Percentiles rank a stretch among this genome's conserved stretches.
Conservation (phyloP, 2,329 filamentous ascomycete species). For the Diplocarpon rosae region DNA sequence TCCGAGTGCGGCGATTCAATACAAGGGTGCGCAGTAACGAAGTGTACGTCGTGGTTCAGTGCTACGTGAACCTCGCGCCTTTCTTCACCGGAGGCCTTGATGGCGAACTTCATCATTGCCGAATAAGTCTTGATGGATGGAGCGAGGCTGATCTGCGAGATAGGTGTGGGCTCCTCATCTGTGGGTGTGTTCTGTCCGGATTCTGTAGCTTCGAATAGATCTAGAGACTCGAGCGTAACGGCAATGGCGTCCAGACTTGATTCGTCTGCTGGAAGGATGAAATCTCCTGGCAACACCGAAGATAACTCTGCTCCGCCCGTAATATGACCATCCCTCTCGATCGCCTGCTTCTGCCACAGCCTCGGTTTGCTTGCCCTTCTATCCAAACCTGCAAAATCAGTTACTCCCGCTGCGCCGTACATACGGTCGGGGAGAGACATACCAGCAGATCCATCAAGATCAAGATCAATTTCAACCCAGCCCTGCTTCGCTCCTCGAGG, state of each 20-base stretch:
- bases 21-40: conserved; percentile 57
- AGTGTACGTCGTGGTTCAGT: conserved; percentile 48
- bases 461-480: conserved; percentile 48
- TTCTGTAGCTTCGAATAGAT: conserved; percentile 35
- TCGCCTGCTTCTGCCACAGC: conserved; percentile 47
- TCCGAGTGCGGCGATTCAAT: conserved; percentile 45
- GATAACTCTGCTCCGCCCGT: conserved; percentile 45
- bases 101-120: conserved; percentile 24
- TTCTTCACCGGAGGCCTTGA: conserved; percentile 14
- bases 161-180: conserved; percentile 25
- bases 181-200: conserved; percentile 29
- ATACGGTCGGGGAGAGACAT: not conserved
- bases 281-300: conserved; percentile 48
- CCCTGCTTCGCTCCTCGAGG: conserved; percentile 42
- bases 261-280: conserved; percentile 49
- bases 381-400: conserved; percentile 33
- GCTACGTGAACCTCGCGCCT: conserved; percentile 25
- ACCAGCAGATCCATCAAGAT: conserved; percentile 32
- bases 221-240: conserved; percentile 40
- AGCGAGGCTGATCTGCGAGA: conserved; percentile 7
- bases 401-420: conserved; percentile 1
- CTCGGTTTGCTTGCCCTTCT: conserved; percentile 43
- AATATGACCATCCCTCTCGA: conserved; percentile 50
- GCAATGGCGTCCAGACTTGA: conserved; percentile 36
- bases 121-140: conserved; percentile 24